Evolutionary conservation across 169 alveolate species (phyloP), one percentile per base, ranked within the genome.

Genomic region (Plasmodium fragile): DNA sequence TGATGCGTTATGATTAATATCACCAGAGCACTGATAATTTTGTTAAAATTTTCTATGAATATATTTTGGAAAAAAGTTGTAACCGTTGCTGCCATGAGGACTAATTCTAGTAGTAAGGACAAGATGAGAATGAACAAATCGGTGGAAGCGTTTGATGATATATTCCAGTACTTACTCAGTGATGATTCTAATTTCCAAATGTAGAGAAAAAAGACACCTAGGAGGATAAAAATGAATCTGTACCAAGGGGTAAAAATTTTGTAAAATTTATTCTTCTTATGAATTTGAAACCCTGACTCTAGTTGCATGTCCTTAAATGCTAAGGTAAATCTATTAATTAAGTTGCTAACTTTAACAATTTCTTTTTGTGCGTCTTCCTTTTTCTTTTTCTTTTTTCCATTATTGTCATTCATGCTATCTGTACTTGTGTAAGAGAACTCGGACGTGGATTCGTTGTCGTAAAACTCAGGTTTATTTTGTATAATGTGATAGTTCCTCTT

Each of bases 241-340:
- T 96, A 96, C 97, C 97, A 96, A 32, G 95, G 92, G 8, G 94
- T 82, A n/a, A 92, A 93, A 30, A 93, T 83, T 77, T 93, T 83
- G 80, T 96, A 96, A 83, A 95, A 95, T 55, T 95, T 96, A 71
- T 94, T 81, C 59, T 92, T 93, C 84, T 95, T 96, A 65, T 95
- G 94, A 55, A 91, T 81, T 77, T 72, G 93, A 92, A 95, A 96
- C 39, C 95, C 97, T 7, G 96, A 84, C 34, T 96, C 97, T 39
- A 96, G 84, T 87, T 96, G 97, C 93, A 84, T 93, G 39, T 96
- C 97, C 92, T 96, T 94, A 89, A 96, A 96, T 55, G 96, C 95
- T 71, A 96, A 84, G 0, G 97, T 96, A 55, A 94, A 70, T 53
- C 95, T 93, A 80, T 96, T 94, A 71, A 96, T 94, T n/a, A 96